These are phyloP conservation scores for Tuber indicum DNA, from an alignment of 495 filamentous ascomycete species.

Conservation along the genomic window DNA sequence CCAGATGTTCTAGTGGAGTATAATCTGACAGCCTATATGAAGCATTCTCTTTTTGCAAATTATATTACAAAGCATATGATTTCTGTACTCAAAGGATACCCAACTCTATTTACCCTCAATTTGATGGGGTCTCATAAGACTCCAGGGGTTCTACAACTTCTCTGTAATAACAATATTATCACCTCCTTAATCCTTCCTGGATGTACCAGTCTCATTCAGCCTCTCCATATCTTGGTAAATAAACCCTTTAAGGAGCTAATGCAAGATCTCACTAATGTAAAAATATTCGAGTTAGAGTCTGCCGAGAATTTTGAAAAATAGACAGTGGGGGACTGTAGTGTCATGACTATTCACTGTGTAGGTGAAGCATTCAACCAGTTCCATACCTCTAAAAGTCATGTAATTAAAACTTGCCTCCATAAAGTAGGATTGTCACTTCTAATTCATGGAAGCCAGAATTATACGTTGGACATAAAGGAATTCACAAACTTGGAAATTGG, in stretches of 20 bases:
- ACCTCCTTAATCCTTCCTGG: neutral
- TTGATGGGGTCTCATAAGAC: too few species aligned
- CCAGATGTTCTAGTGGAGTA: neutral
- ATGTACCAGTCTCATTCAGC: neutral
- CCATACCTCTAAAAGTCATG: neutral
- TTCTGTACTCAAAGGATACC: neutral
- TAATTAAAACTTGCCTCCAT: too few species aligned
- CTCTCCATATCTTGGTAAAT: neutral
- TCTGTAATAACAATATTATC: neutral
- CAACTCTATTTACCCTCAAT: neutral
- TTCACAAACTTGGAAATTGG: neutral
- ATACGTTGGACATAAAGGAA: neutral
- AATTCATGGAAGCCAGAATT: neutral
- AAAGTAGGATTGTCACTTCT: slow-evolving; percentile 1
- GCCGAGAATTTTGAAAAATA: neutral
- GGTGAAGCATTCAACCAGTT: slow-evolving; percentile 9
- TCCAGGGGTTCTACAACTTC: neutral
- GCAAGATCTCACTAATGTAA: slow-evolving; percentile 1
- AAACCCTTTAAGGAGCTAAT: slow-evolving; percentile 2
- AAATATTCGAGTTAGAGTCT: neutral
- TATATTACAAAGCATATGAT: neutral
- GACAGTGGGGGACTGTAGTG: neutral
- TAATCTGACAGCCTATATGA: slow-evolving; percentile 10
- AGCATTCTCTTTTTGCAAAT: neutral
- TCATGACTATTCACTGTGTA: slow-evolving; percentile 7